Conservation (phyloP, 352 stramenopile genomes). For the Discostella stelligera region DNA sequence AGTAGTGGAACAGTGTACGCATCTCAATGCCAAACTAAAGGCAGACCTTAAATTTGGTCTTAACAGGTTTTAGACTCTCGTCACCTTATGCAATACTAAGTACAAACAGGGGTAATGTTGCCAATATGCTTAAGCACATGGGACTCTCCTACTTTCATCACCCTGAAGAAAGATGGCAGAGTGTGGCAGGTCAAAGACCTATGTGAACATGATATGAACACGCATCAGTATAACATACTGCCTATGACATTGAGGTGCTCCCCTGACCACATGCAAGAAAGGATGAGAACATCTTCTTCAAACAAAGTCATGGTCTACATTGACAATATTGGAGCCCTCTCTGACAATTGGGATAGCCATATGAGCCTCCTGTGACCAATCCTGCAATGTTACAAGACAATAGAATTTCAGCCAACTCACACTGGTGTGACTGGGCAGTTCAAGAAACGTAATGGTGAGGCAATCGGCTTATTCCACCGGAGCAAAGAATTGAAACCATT, state of each 20-base stretch:
- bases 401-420: no score
- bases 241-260: not conserved
- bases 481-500: no score
- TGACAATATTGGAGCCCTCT: slow-evolving; percentile 54
- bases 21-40: slow-evolving; percentile 5
- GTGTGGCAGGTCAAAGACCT: slow-evolving; percentile 44
- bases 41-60: slow-evolving; percentile 10
- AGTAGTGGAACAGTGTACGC: slow-evolving; percentile 1
- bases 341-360: slow-evolving; percentile 29
- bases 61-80: not conserved
- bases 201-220: slow-evolving; percentile 21
- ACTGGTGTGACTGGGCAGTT: no score
- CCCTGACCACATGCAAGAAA: slow-evolving; percentile 43
- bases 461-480: no score
- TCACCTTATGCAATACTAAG: not conserved
- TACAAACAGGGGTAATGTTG: no score
- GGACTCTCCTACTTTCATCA: slow-evolving; percentile 33
- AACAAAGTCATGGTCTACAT: slow-evolving; percentile 40
- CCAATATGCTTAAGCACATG: no score
- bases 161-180: slow-evolving; percentile 47
- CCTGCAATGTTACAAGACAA: slow-evolving; percentile 15
- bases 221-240: not conserved
- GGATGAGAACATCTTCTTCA: slow-evolving; percentile 48
- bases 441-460: not conserved
- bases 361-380: slow-evolving; percentile 27